Percentiles rank a stretch among this genome's conserved stretches.
These are phyloP conservation scores for Lojkania enalia DNA, from an alignment of 2,329 filamentous ascomycete species.

Conservation along the genomic window DNA sequence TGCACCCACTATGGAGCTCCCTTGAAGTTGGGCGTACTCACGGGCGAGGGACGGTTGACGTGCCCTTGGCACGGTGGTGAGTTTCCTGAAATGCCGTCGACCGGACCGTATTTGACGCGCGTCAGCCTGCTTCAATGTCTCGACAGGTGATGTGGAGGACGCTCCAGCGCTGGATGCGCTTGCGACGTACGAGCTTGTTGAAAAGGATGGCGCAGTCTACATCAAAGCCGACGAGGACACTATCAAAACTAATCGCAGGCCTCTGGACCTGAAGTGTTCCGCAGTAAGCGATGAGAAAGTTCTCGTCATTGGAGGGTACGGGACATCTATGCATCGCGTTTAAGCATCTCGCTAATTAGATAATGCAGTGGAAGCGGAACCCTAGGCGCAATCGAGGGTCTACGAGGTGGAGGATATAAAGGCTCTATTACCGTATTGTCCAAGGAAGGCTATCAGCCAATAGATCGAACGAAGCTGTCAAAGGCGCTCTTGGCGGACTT, in stretches of 20 bases:
- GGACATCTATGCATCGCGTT: not conserved
- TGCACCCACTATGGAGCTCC: constrained; percentile 94
- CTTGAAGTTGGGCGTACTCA: constrained; percentile 81
- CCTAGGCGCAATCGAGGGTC: constrained; percentile 77
- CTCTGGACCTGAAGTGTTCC: constrained; percentile 73
- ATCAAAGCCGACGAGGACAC: constrained; percentile 76
- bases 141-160: constrained; percentile 91
- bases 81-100: constrained; percentile 25
- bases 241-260: constrained; percentile 76
- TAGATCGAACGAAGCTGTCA: constrained; percentile 93
- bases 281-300: constrained; percentile 65
- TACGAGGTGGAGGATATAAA: constrained; percentile 78
- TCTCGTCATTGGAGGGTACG: constrained; percentile 64
- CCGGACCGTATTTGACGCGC: constrained; percentile 11
- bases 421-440: constrained; percentile 83
- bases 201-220: constrained; percentile 83
- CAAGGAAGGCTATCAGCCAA: constrained; percentile 80
- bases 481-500: constrained; percentile 86
- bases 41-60: constrained; percentile 78
- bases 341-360: constrained; percentile 7
- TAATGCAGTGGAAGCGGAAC: constrained; percentile 71
- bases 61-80: constrained; percentile 96
- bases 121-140: constrained; percentile 86
- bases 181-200: constrained; percentile 75
- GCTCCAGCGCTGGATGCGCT: constrained; percentile 89